Evolutionary conservation across 805 yeast genomes (phyloP).

Genomic region (Candida nitratophila): DNA sequence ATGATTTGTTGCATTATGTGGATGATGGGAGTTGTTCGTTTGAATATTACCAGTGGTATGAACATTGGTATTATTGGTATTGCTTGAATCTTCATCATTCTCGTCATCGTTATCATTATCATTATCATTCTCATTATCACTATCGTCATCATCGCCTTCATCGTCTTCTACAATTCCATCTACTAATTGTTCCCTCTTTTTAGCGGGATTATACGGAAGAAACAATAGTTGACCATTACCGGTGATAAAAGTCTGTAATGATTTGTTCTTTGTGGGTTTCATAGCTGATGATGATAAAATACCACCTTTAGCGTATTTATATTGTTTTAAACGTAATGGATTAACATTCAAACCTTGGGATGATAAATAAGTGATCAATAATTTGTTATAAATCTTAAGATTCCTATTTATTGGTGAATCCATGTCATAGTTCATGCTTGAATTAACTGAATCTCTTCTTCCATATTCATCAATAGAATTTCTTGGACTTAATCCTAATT

Average conservation of each 20-base stretch:
- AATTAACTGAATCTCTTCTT: not conserved
- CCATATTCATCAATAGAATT: conserved; percentile 10
- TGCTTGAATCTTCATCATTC: not conserved
- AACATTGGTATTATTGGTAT: not conserved
- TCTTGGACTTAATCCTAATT: conserved; percentile 4
- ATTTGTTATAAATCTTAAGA: conserved; percentile 20
- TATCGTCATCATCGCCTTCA: conserved; percentile 19
- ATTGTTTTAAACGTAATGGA: conserved; percentile 16
- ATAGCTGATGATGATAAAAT: not conserved
- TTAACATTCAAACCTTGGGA: conserved; percentile 24
- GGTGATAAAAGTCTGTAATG: conserved; percentile 18
- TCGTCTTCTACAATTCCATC: conserved; percentile 12
- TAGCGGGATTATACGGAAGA: conserved; percentile 26
- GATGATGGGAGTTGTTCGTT: not conserved
- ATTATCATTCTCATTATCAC: conserved; percentile 15
- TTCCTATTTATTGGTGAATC: conserved; percentile 3
- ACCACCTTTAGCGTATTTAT: conserved; percentile 4
- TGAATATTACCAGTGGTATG: not conserved
- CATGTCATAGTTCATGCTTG: conserved; percentile 3
- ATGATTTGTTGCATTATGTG: conserved; percentile 32
- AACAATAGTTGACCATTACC: conserved; percentile 28
- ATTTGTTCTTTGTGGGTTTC: conserved; percentile 1
- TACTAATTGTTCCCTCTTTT: conserved; percentile 16
- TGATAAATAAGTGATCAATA: conserved; percentile 14
- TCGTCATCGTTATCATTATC: conserved; percentile 13